Evolutionary conservation across 164 flowering plant species (phyloP), one percentile per base, ranked within the genome.

Genomic region (Sedum album): DNA sequence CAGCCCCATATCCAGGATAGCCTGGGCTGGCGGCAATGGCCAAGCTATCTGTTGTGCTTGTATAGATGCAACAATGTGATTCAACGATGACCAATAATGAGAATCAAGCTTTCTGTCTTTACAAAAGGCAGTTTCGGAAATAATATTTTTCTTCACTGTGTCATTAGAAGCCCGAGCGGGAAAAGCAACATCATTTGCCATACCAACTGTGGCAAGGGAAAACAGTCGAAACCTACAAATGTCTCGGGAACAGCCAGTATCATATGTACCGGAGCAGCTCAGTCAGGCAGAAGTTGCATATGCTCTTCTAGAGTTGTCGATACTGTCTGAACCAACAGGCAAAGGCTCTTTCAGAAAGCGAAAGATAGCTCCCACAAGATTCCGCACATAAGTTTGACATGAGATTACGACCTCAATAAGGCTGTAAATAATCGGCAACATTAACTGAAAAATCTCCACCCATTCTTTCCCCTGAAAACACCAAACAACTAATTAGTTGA

Each of bases 171-270:
- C 68, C 78, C 77, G 85, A 48, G 80, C 68, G 15, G 74, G 63
- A 73, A 80, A 79, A 70, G 65, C 70, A 26, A 82, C 88, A 76
- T 80, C 83, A 67, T 80, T 77, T 35, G 86, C 82, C 42, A 77
- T 15, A 95, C 84, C 78, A 81, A 77, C 6, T 80, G 66, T 30
- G 95, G 97, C 69, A 95, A 71, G 31, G 96, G 96, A 75, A 92
- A 90, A 82, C 96, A 90, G 79, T 95, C 96, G 83, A 92, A 79
- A 60, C 91, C 89, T 76, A 92, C 97, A 81, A 95, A 90, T 36
- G 98, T 92, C 77, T 92, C 98, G 44, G 99, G 99, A 1, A 89
- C 96, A 69, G 95, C 85, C 23, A 89, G 71, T 69, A 95, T 75
- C 73, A 95, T 73, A 77, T n/a, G n/a, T 85, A 95, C 14, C 89